Conservation (phyloP, 2,329 filamentous ascomycete species). For the Botryotinia convoluta region DNA sequence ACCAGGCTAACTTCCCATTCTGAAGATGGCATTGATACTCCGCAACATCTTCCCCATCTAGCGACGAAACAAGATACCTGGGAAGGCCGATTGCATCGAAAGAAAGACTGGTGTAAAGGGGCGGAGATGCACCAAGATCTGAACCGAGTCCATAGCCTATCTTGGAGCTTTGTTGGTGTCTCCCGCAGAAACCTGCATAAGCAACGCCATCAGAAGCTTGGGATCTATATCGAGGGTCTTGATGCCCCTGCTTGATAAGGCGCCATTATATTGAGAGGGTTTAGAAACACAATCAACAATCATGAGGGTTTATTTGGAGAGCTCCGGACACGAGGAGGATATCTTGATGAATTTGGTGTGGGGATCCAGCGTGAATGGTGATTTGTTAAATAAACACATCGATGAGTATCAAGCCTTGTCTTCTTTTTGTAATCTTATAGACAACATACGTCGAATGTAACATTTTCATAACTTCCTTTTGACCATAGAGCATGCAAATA, state of each 20-base stretch:
- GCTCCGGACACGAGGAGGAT: neutral
- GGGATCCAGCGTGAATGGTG: neutral
- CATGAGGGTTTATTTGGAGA: neutral
- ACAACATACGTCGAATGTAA: neutral
- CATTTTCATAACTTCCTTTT: rapidly evolving
- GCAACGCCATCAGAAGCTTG: neutral
- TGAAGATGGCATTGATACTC: neutral
- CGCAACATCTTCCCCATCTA: rapidly evolving
- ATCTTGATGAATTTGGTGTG: neutral
- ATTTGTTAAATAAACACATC: neutral
- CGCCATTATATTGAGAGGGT: neutral
- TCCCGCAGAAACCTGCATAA: neutral
- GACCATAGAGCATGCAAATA: neutral
- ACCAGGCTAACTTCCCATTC: neutral
- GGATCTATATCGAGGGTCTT: neutral
- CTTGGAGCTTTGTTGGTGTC: neutral
- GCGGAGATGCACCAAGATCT: neutral
- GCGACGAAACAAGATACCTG: neutral
- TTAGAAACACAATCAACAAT: neutral
- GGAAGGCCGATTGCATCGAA: neutral
- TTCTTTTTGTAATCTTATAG: neutral
- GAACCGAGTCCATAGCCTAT: neutral
- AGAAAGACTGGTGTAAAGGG: neutral
- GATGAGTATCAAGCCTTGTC: neutral
- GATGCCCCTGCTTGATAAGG: neutral